Conservation (phyloP, 768 basidiomycete genomes). For the Russula griseocarnosa region DNA sequence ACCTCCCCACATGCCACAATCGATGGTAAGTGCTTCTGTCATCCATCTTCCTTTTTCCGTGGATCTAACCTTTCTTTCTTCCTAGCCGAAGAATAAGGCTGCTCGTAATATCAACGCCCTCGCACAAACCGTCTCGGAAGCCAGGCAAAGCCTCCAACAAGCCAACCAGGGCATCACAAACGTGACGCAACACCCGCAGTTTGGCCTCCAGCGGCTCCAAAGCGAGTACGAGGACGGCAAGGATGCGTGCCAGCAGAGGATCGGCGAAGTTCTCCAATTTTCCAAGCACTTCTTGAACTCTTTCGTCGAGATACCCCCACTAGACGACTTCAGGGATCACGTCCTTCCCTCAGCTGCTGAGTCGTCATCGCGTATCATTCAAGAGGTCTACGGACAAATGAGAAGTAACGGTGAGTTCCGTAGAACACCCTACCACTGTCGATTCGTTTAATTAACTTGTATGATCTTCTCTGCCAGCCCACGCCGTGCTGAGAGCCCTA, state of each 20-base stretch:
- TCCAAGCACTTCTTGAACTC: constrained; percentile 11
- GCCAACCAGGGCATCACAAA: not conserved
- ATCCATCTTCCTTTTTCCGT: no score
- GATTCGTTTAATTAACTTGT: not conserved
- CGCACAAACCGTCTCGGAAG: not conserved
- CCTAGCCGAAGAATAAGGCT: constrained; percentile 5
- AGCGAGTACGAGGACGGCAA: constrained; percentile 12
- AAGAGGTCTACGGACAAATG: not conserved
- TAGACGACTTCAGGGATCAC: constrained; percentile 15
- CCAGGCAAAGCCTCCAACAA: not conserved
- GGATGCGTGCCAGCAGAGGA: constrained; percentile 1
- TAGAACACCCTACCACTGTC: not conserved
- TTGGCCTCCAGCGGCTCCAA: constrained; percentile 11
- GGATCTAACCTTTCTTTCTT: not conserved
- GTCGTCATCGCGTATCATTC: not conserved
- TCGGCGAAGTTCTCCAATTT: constrained; percentile 13
- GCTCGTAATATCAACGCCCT: constrained; percentile 17
- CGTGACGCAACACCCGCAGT: constrained; percentile 8
- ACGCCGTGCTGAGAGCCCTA: not conserved
- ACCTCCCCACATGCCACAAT: not conserved
- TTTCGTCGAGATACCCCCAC: constrained; percentile 12
- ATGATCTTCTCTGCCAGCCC: not conserved
- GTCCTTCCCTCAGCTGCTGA: constrained; percentile 11
- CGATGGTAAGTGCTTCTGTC: not conserved
- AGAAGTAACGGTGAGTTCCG: not conserved